Evolutionary conservation across 139 green algal species (phyloP).

Genomic region (Ettlia oleoabundans): DNA sequence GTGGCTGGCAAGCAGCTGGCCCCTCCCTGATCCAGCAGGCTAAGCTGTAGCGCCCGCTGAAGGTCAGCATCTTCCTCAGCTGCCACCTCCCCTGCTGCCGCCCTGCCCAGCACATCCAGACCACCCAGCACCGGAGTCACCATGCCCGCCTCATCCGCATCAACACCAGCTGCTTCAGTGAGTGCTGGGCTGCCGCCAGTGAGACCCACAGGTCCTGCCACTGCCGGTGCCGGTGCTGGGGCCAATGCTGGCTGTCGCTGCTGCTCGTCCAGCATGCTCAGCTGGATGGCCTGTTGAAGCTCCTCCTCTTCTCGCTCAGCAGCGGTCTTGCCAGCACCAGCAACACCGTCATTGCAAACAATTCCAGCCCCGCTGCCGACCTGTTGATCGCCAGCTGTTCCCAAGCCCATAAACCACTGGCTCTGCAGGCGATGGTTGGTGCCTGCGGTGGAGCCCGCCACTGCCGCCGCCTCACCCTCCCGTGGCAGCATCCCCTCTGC

Average conservation of each 20-base stretch:
- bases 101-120: neutral
- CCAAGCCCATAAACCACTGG: neutral
- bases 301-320: constrained; percentile 32
- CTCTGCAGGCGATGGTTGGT: neutral
- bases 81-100: neutral
- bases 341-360: neutral
- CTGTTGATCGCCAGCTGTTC: neutral
- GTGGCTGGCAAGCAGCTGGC: no score
- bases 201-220: neutral
- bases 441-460: neutral
- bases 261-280: constrained; percentile 15
- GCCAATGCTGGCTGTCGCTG: constrained; percentile 6
- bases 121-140: neutral
- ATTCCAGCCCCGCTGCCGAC: neutral
- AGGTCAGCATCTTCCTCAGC: constrained; percentile 6
- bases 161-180: constrained; percentile 23
- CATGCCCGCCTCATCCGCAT: constrained; percentile 4
- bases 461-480: neutral
- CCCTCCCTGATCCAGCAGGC: constrained; percentile 8
- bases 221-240: neutral
- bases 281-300: constrained; percentile 17
- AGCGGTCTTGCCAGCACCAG: neutral
- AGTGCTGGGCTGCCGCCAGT: neutral
- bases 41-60: constrained; percentile 17
- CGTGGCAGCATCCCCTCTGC: neutral